phyloP scores from a whole-genome alignment of 495 filamentous ascomycete species.

The Letharia lupina region DNA sequence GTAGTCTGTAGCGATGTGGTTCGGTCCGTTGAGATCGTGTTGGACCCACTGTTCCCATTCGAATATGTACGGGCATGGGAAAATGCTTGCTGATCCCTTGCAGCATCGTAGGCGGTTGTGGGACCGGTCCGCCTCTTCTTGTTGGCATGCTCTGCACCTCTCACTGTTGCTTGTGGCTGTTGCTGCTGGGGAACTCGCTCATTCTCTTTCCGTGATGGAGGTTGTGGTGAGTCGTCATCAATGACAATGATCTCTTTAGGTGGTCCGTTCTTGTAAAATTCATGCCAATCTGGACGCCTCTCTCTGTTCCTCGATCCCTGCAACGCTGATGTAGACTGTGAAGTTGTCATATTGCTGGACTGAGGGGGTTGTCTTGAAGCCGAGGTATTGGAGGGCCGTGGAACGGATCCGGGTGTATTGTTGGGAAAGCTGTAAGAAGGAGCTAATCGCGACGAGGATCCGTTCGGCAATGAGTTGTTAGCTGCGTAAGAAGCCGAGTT shows the following conservation, averaged over 20 bases:
- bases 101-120: conserved; percentile 55
- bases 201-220: conserved; percentile 40
- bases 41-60: conserved; percentile 55
- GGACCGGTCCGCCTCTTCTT: conserved; percentile 59
- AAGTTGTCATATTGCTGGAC: conserved; percentile 19
- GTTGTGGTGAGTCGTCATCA: conserved; percentile 73
- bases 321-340: conserved; percentile 20
- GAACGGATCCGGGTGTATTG: conserved; percentile 36
- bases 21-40: conserved; percentile 73
- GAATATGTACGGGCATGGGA: conserved; percentile 66
- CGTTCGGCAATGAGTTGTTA: conserved; percentile 41
- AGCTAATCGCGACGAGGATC: conserved; percentile 41
- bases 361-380: conserved; percentile 27
- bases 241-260: conserved; percentile 95
- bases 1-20: conserved; percentile 84
- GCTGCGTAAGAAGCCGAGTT: conserved; percentile 46
- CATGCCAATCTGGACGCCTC: conserved; percentile 72
- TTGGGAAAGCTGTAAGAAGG: conserved; percentile 42
- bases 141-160: conserved; percentile 43
- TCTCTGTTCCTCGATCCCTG: conserved; percentile 47
- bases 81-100: conserved; percentile 53
- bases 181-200: conserved; percentile 26
- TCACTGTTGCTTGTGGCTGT: conserved; percentile 24
- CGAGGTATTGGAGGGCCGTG: conserved; percentile 25
- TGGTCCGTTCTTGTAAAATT: conserved; percentile 87